These are phyloP conservation scores for Saccharomyces pastorianus DNA, from an alignment of 1,139 yeast species.

Conservation along the genomic window DNA sequence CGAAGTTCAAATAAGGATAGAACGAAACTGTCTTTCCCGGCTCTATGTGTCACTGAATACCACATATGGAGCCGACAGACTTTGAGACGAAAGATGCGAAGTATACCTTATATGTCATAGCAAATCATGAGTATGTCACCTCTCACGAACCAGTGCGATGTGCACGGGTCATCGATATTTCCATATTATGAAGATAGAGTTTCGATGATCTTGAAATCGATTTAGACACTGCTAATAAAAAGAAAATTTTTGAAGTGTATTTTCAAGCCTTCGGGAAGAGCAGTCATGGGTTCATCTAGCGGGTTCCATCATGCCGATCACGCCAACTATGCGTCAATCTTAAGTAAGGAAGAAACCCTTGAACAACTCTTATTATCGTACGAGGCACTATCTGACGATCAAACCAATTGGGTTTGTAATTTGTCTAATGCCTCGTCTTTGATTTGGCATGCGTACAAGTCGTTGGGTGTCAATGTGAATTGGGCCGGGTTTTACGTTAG, in stretches of 20 bases:
- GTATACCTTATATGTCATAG: neutral
- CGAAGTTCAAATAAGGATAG: neutral
- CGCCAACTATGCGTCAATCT: conserved; percentile 37
- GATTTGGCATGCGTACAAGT: conserved; percentile 78
- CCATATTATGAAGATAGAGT: neutral
- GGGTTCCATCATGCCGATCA: conserved; percentile 56
- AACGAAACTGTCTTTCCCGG: neutral
- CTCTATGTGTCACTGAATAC: neutral
- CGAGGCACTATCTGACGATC: conserved; percentile 53
- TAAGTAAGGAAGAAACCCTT: conserved; percentile 48
- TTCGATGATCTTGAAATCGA: neutral
- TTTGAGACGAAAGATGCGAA: neutral
- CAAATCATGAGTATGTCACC: neutral
- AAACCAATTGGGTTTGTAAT: conserved; percentile 81
- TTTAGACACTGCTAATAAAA: neutral
- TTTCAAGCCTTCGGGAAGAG: neutral
- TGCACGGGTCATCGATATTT: neutral
- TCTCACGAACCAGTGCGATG: neutral
- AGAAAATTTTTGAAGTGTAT: neutral
- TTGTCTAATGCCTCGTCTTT: conserved; percentile 78
- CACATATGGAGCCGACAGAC: neutral
- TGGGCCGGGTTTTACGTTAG: conserved; percentile 89
- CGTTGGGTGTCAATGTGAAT: conserved; percentile 50
- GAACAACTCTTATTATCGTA: conserved; percentile 51
- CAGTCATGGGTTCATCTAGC: neutral